Evolutionary conservation across 176 grass and related monocot species (phyloP).

Genomic region (Eragrostis curvula): DNA sequence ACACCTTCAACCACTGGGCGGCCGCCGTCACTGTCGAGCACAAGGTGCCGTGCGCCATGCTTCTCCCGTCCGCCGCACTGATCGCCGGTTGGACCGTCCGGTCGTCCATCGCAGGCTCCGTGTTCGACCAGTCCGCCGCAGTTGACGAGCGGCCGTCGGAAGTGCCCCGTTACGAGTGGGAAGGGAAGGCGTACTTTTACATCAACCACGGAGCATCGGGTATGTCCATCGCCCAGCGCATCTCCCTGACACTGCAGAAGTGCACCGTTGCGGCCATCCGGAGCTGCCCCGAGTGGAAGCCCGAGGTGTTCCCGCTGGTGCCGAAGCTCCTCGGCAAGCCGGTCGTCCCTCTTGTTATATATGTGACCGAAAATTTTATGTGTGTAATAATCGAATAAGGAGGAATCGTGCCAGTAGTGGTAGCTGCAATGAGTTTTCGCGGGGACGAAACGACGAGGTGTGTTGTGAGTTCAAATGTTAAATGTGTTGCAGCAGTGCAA

Average conservation of each 20-base stretch:
- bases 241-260: background rate
- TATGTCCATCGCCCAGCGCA: background rate
- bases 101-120: background rate
- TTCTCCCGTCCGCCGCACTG: background rate
- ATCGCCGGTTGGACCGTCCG: background rate
- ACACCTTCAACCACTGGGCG: constrained; percentile 41
- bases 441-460: too few relatives aligned
- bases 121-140: background rate
- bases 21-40: background rate
- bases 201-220: background rate
- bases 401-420: too few relatives aligned
- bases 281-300: constrained; percentile 31
- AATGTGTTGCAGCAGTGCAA: too few relatives aligned
- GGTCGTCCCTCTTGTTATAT: constrained; percentile 7
- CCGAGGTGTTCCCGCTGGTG: background rate
- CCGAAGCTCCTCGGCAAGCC: constrained; percentile 14
- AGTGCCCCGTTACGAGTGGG: background rate
- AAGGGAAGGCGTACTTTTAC: background rate
- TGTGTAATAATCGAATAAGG: too few relatives aligned
- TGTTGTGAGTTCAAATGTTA: too few relatives aligned
- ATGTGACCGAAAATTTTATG: too few relatives aligned
- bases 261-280: constrained; percentile 38
- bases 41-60: background rate
- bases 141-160: background rate
- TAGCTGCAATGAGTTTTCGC: too few relatives aligned